phyloP scores from a whole-genome alignment of 2,329 filamentous ascomycete genomes.

The Paramyrothecium roridum region DNA sequence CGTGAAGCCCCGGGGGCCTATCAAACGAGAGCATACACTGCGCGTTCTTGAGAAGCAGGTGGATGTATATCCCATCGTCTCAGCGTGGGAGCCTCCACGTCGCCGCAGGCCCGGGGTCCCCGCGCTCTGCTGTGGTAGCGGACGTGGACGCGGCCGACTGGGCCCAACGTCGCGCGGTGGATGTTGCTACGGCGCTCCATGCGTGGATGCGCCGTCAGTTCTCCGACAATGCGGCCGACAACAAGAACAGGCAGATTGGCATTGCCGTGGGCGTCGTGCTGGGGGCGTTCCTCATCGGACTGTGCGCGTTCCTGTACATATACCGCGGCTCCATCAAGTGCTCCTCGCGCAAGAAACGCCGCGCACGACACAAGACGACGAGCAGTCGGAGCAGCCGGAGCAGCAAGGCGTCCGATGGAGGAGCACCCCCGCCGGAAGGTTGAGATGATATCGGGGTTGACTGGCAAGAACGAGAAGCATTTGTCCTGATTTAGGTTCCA shows the following conservation, averaged over 20 bases:
- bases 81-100: conserved; percentile 8
- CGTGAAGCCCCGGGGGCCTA: too few relatives aligned
- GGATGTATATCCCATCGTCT: conserved; percentile 27
- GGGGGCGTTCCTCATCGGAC: conserved; percentile 32
- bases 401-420: conserved; percentile 26
- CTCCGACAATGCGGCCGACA: conserved; percentile 20
- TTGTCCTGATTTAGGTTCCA: too few relatives aligned
- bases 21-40: background rate
- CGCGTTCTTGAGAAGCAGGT: conserved; percentile 3
- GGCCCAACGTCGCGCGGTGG: background rate
- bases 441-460: background rate
- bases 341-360: conserved; percentile 21
- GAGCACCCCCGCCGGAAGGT: conserved; percentile 8
- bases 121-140: conserved; percentile 2
- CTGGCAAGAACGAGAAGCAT: too few relatives aligned
- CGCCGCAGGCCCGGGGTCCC: conserved; percentile 6
- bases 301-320: conserved; percentile 33
- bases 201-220: conserved; percentile 17
- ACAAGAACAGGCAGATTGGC: conserved; percentile 39
- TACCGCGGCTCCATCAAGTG: conserved; percentile 36
- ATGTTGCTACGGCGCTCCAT: background rate
- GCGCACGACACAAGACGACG: conserved; percentile 18
- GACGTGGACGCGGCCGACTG: conserved; percentile 6
- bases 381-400: conserved; percentile 26
- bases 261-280: conserved; percentile 39